Evolutionary conservation across 2,329 filamentous ascomycete genomes (phyloP).

Genomic region (Pseudogymnoascus sp.): DNA sequence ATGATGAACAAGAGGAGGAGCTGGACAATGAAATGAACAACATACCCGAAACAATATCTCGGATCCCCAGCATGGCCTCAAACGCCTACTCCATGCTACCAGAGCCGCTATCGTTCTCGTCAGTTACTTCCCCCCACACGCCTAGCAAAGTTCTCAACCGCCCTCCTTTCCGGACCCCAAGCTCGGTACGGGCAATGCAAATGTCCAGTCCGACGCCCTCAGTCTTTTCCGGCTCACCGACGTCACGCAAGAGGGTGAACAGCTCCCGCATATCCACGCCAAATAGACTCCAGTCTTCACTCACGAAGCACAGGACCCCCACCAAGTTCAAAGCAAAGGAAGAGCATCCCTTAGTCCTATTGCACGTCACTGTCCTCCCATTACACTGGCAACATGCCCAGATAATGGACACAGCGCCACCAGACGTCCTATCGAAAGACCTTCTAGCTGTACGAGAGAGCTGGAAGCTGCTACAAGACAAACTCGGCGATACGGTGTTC

Average conservation of each 20-base stretch:
- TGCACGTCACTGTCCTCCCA: constrained; percentile 70
- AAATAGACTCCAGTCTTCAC: constrained; percentile 11
- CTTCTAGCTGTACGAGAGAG: constrained; percentile 48
- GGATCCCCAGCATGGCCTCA: constrained; percentile 26
- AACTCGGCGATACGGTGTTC: constrained; percentile 63
- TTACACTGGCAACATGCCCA: constrained; percentile 56
- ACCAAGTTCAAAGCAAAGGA: constrained; percentile 47
- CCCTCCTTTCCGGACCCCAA: constrained; percentile 59
- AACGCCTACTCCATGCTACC: constrained; percentile 20
- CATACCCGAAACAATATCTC: constrained; percentile 40
- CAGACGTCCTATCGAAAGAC: constrained; percentile 35
- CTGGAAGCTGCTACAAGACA: constrained; percentile 60
- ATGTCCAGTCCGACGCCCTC: constrained; percentile 59
- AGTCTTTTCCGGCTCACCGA: constrained; percentile 42
- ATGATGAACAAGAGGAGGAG: constrained; percentile 39
- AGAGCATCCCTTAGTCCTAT: constrained; percentile 60
- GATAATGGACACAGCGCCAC: constrained; percentile 38
- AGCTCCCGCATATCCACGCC: constrained; percentile 51
- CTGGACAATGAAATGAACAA: constrained; percentile 12
- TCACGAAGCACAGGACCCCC: constrained; percentile 35
- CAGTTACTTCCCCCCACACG: constrained; percentile 24
- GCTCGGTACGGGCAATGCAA: constrained; percentile 60
- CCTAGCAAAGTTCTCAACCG: constrained; percentile 46
- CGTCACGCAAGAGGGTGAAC: constrained; percentile 39
- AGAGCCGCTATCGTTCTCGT: constrained; percentile 12